Evolutionary conservation across 495 filamentous ascomycete genomes (phyloP).

Genomic region (Cudoniella acicularis): DNA sequence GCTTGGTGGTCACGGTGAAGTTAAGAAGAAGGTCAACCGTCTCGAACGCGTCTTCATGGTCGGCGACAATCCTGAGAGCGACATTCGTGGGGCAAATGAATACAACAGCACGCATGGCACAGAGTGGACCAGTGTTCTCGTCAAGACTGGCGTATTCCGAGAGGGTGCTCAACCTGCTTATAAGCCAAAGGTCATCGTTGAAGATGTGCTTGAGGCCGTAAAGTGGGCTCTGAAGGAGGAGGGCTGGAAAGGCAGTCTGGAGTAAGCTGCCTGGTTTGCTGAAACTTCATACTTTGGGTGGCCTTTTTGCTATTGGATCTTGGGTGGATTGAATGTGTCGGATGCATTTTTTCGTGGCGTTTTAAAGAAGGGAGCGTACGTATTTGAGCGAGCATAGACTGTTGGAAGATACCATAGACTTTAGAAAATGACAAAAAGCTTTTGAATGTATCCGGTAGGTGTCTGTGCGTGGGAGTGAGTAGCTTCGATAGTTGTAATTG

Average conservation of each 20-base stretch:
- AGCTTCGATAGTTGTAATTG: no score
- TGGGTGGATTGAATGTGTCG: no score
- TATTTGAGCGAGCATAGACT: no score
- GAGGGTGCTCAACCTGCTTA: constrained; percentile 32
- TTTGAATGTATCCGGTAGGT: no score
- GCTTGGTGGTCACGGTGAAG: constrained; percentile 26
- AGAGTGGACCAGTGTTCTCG: constrained; percentile 76
- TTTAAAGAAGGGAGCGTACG: no score
- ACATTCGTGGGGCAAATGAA: constrained; percentile 85
- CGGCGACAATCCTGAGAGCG: constrained; percentile 93
- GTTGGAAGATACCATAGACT: no score
- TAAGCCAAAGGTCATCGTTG: constrained; percentile 27
- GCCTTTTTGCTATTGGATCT: no score
- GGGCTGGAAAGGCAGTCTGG: constrained; percentile 8
- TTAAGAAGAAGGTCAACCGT: constrained; percentile 20
- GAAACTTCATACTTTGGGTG: background rate
- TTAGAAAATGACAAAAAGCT: no score
- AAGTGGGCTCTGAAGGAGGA: constrained; percentile 33
- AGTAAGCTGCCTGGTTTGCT: background rate
- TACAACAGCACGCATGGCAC: constrained; percentile 63
- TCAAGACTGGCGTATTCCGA: constrained; percentile 76
- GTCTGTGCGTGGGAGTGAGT: no score
- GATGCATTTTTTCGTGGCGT: no score
- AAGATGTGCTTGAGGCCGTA: constrained; percentile 34
- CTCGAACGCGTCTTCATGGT: constrained; percentile 86